phyloP scores from a whole-genome alignment of 176 grass and related monocot genomes.

The maize (Zea mays) region DNA sequence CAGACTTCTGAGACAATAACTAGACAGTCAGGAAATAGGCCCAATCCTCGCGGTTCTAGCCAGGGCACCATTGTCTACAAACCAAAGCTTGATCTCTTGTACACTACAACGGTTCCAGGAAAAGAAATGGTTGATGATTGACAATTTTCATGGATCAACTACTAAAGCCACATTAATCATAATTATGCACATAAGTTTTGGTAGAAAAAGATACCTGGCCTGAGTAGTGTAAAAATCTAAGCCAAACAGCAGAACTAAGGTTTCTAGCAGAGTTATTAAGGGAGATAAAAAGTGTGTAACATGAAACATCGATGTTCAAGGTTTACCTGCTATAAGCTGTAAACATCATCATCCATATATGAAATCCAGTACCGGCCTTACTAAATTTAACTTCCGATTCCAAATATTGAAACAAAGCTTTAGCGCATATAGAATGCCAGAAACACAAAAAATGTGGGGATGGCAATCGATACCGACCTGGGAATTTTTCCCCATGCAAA shows the following conservation, averaged over 20 bases:
- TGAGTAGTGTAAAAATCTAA: conserved; percentile 11
- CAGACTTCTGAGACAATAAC: not conserved
- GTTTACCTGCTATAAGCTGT: conserved; percentile 62
- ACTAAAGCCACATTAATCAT: not conserved
- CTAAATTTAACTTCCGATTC: conserved; percentile 47
- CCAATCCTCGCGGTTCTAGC: not conserved
- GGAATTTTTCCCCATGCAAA: conserved; percentile 62
- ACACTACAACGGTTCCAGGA: conserved; percentile 13
- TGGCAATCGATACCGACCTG: conserved; percentile 71
- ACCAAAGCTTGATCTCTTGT: not conserved
- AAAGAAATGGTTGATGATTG: not conserved
- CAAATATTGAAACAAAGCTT: conserved; percentile 35
- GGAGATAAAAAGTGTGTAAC: conserved; percentile 12
- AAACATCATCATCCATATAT: conserved; percentile 55
- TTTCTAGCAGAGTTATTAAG: conserved; percentile 3
- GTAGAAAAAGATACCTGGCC: not conserved
- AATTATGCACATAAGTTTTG: conserved; percentile 1
- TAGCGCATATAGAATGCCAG: conserved; percentile 41
- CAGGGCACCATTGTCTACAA: not conserved
- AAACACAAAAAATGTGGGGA: conserved; percentile 43
- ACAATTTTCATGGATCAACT: not conserved
- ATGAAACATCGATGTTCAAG: conserved; percentile 35
- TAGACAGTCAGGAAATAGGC: not conserved
- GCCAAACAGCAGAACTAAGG: conserved; percentile 7
- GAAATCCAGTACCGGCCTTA: conserved; percentile 46